Percentiles rank a stretch among this genome's conserved stretches.
phyloP scores from a whole-genome alignment of 176 grass and related monocot species.

The Thinopyrum elongatum region DNA sequence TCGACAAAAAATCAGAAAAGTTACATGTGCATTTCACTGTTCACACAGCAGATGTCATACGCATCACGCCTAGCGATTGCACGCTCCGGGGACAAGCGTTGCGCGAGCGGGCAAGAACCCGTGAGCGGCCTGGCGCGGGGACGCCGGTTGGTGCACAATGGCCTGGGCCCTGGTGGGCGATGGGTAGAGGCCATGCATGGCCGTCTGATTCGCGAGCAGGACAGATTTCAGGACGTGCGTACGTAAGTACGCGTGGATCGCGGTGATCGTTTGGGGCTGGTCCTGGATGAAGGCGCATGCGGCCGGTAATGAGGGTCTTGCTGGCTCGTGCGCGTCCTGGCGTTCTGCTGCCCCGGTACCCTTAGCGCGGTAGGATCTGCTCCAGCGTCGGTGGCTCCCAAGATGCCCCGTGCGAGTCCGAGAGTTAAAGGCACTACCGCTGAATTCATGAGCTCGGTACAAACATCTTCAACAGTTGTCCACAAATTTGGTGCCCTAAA shows the following conservation, averaged over 20 bases:
- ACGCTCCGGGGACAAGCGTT: background rate
- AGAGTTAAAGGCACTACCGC: background rate
- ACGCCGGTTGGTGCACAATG: background rate
- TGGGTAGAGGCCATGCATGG: slow-evolving; percentile 11
- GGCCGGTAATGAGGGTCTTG: background rate
- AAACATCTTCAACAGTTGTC: too few species aligned
- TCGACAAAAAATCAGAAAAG: too few species aligned
- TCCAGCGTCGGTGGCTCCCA: background rate
- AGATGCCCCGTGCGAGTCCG: background rate
- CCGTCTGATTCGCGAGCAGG: slow-evolving; percentile 8
- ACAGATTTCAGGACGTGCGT: background rate
- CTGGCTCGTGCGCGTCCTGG: background rate
- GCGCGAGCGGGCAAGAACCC: too few species aligned
- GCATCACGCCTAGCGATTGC: background rate
- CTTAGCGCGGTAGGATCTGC: background rate
- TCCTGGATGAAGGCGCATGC: slow-evolving; percentile 9
- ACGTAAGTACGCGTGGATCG: background rate
- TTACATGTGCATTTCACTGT: too few species aligned
- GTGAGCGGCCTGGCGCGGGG: background rate
- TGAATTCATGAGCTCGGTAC: background rate
- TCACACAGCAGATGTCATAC: too few species aligned
- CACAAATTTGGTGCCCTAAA: too few species aligned
- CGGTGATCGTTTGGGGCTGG: background rate
- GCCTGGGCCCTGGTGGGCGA: background rate
- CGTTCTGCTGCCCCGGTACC: background rate